phyloP scores from a whole-genome alignment of 2,329 filamentous ascomycete species.

The Diaporthe ilicicola region DNA sequence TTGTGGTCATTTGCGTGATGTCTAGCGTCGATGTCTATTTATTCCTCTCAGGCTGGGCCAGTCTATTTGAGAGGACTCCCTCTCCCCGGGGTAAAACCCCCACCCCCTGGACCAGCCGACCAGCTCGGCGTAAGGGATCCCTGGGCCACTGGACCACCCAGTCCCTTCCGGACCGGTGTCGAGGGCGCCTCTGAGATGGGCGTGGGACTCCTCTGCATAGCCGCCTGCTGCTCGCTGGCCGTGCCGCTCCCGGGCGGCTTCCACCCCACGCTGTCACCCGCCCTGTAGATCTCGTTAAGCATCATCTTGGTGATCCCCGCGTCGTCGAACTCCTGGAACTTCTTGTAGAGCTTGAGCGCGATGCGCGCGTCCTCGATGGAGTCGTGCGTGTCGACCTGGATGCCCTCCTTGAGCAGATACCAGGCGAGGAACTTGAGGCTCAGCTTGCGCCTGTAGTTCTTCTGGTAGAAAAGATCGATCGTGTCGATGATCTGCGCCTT shows the following conservation, averaged over 20 bases:
- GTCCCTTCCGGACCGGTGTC: constrained; percentile 28
- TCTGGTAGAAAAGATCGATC: constrained; percentile 88
- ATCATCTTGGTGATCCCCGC: constrained; percentile 85
- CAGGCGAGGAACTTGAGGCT: constrained; percentile 92
- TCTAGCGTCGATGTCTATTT: not conserved
- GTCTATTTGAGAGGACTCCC: constrained; percentile 26
- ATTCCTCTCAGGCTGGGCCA: not conserved
- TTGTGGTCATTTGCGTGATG: constrained; percentile 18
- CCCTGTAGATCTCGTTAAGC: constrained; percentile 83
- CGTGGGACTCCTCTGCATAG: constrained; percentile 8
- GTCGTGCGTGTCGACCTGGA: constrained; percentile 92
- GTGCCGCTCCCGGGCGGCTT: constrained; percentile 27
- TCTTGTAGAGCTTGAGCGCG: constrained; percentile 86
- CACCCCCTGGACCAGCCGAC: constrained; percentile 15
- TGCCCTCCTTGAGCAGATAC: constrained; percentile 90
- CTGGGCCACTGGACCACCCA: not conserved
- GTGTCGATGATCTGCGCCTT: constrained; percentile 93
- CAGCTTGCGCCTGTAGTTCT: constrained; percentile 82
- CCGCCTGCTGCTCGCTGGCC: not conserved
- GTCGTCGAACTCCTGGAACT: constrained; percentile 88
- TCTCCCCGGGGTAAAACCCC: constrained; percentile 27
- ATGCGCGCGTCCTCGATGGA: constrained; percentile 95
- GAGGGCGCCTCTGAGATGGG: constrained; percentile 28
- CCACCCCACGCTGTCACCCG: constrained; percentile 40
- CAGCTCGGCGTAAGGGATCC: constrained; percentile 22